phyloP scores from a whole-genome alignment of 73 alveolate species.

The Blepharisma stoltei region DNA sequence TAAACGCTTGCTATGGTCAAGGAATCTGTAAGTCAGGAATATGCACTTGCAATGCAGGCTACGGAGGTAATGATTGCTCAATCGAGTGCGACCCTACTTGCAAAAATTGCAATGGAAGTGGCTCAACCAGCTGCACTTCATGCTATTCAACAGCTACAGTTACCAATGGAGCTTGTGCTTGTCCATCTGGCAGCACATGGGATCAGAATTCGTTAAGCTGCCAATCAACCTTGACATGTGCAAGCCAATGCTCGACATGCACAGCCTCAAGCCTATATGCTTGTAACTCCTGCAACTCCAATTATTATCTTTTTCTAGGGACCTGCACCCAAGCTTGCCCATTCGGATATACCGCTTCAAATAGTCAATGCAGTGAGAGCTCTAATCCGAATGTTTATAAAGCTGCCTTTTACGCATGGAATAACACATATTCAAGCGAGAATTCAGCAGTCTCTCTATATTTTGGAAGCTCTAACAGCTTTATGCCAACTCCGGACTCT shows the following conservation, averaged over 20 bases:
- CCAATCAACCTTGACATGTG: not conserved
- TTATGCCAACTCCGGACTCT: no score
- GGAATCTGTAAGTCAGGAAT: not conserved
- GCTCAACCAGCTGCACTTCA: no score
- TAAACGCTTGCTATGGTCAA: not conserved
- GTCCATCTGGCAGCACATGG: no score
- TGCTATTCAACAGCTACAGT: no score
- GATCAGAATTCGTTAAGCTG: no score
- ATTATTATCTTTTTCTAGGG: not conserved
- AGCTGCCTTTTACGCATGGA: no score
- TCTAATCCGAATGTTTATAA: no score
- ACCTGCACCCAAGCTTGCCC: slow-evolving; percentile 21
- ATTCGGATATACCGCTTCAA: not conserved
- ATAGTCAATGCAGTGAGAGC: no score
- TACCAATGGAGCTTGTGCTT: no score
- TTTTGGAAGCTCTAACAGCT: no score
- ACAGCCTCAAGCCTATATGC: not conserved
- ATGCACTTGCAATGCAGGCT: slow-evolving; percentile 28
- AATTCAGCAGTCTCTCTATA: no score
- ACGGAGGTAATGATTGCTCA: not conserved
- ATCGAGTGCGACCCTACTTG: not conserved
- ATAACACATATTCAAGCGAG: no score
- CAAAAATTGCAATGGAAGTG: not conserved
- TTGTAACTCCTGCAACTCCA: not conserved
- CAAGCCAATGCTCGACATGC: slow-evolving; percentile 11